phyloP scores from a whole-genome alignment of 441 rosid species.

The Corymbia citriodora region DNA sequence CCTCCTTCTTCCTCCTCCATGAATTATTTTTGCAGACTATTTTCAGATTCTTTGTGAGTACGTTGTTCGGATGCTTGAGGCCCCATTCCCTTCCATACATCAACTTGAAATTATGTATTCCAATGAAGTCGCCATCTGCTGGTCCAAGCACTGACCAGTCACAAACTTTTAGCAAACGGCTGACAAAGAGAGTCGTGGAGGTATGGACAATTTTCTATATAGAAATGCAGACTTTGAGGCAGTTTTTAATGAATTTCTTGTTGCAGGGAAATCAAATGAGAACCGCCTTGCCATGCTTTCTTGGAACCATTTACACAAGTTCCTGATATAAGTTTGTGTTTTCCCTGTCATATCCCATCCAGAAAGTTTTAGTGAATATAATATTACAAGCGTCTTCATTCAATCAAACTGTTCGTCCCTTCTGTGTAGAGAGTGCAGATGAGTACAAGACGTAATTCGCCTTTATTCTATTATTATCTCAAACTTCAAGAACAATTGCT shows the following conservation, averaged over 20 bases:
- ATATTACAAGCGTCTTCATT: not conserved
- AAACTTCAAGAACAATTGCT: not conserved
- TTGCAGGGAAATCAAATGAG: not conserved
- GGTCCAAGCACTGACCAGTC: not conserved
- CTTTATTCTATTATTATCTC: not conserved
- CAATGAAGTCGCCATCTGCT: not conserved
- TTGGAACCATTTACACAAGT: not conserved
- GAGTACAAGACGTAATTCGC: not conserved
- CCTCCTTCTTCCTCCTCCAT: constrained; percentile 9
- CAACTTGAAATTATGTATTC: not conserved
- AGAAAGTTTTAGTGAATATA: not conserved
- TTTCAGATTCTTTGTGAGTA: not conserved
- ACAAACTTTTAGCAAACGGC: not conserved
- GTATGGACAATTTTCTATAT: not conserved
- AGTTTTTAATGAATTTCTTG: not conserved
- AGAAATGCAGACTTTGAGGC: not conserved
- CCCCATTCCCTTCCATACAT: not conserved
- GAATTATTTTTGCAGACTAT: not conserved
- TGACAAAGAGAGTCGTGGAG: not conserved
- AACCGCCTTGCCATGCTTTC: not conserved
- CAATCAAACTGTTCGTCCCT: not conserved
- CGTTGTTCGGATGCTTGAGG: not conserved
- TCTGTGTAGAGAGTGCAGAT: not conserved
- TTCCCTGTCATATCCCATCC: not conserved
- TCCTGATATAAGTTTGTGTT: not conserved